Base-by-base conservation (phyloP, 805 yeast species). In the Metschnikowia anglica region DNA sequence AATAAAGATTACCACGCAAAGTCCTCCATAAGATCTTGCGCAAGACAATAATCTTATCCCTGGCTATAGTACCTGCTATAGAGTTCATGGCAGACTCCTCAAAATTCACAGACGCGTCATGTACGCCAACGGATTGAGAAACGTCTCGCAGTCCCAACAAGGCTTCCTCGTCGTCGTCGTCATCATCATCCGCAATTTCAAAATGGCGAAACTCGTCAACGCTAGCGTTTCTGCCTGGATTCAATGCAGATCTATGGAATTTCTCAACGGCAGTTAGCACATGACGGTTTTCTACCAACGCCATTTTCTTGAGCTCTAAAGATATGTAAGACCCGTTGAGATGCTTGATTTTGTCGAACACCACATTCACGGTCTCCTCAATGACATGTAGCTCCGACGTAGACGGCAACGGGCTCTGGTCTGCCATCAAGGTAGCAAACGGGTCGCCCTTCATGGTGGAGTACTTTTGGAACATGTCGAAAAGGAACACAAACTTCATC, bases 11-110 rank as follows among this genome's bases (percentile, higher is more conserved):
- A 59, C 99, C 99, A 62, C 99, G 81, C 50, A 91, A 75, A 15
- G 88, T 81, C 66, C 99, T 79, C 96, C 97, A 93, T 35, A 89
- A 68, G 43, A 93, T 88, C 55, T 81, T 85, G 60, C 88, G 89
- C 49, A 93, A 70, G 2, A 83, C 72, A 12, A 75, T 78, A 19
- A 88, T 73, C 57, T 85, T 85, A 9, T 72, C 77, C 55, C 93
- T 76, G 34, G 81, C 75, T 34, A 93, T 82, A 11, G 91, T 90
- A 39, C 98, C 99, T 7, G 93, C 79, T 37, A 86, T 78, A 50
- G 83, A 80, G 66, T 72, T 36, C 26, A 54, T 34, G 20, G 71
- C 68, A 49, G 66, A 47, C 23, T 49, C 52, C 8, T 8, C n/a
- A n/a, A n/a, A n/a, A n/a, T n/a, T n/a, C n/a, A n/a, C n/a, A n/a